phyloP scores from a whole-genome alignment of 2,329 filamentous ascomycete species.

The Fusarium sp. region DNA sequence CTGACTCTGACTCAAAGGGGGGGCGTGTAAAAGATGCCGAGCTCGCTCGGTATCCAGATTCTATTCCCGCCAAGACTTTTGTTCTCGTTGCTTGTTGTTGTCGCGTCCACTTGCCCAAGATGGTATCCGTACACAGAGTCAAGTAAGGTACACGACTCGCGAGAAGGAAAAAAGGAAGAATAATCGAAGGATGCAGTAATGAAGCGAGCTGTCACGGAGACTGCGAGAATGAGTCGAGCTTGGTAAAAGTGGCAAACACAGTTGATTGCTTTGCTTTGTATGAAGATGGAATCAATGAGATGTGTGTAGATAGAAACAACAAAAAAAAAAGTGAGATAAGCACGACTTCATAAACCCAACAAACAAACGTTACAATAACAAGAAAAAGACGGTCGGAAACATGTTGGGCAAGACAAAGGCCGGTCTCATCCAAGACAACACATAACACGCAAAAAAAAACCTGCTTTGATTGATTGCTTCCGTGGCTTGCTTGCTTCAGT shows the following conservation, averaged over 20 bases:
- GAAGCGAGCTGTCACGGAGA: slow-evolving; percentile 11
- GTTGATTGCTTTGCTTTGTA: slow-evolving; percentile 22
- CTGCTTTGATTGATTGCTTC: slow-evolving; percentile 8
- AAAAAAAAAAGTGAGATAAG: slow-evolving; percentile 29
- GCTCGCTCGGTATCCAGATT: slow-evolving; percentile 25
- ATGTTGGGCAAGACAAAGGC: slow-evolving; percentile 28
- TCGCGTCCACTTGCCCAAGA: slow-evolving; percentile 25
- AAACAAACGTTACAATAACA: slow-evolving; percentile 17
- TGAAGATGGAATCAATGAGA: slow-evolving; percentile 4
- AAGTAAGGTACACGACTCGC: neutral
- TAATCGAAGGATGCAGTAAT: neutral
- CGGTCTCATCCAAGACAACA: slow-evolving; percentile 33
- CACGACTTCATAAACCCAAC: slow-evolving; percentile 15
- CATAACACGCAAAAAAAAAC: neutral
- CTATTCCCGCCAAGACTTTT: slow-evolving; percentile 30
- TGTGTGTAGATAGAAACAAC: neutral
- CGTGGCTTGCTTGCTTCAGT: neutral
- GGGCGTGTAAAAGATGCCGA: slow-evolving; percentile 5
- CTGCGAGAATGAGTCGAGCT: slow-evolving; percentile 18
- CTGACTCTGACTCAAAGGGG: slow-evolving; percentile 1
- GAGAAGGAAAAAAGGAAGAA: neutral
- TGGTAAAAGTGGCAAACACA: slow-evolving; percentile 7
- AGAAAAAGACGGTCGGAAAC: slow-evolving; percentile 12
- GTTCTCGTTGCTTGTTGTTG: slow-evolving; percentile 24
- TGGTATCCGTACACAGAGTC: neutral